A percentile compares a stretch with the other conserved stretches of the same genome.
Evolutionary conservation across 129 eudicot genomes (phyloP).

Genomic region (Pulicaria dysenterica): DNA sequence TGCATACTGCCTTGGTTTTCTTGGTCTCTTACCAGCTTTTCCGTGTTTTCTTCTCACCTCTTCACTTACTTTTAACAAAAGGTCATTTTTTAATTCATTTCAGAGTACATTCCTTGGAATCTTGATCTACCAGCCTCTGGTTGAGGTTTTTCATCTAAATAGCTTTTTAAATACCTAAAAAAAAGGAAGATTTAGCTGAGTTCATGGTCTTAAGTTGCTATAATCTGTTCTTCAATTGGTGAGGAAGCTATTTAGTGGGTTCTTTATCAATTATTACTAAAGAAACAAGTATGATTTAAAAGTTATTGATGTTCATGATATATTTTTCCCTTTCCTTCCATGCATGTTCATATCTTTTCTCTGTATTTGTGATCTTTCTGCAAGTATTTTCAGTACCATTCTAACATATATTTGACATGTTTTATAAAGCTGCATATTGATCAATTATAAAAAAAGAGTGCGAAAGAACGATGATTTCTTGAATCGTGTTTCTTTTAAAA

Average conservation of each 20-base stretch:
- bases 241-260: neutral
- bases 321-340: neutral
- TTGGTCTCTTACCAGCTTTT: conserved; percentile 38
- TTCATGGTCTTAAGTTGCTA: conserved; percentile 13
- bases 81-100: conserved; percentile 11
- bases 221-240: conserved; percentile 7
- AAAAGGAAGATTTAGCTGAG: conserved; percentile 3
- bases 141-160: conserved; percentile 6
- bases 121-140: conserved; percentile 13
- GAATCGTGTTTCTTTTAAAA: neutral
- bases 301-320: neutral
- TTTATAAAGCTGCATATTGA: neutral
- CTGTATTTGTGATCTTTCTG: conserved; percentile 17
- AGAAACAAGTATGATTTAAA: conserved; percentile 1
- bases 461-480: neutral
- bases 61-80: conserved; percentile 19
- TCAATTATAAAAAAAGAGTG: conserved; percentile 3
- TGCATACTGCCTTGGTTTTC: conserved; percentile 16
- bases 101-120: neutral
- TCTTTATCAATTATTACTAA: neutral
- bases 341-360: neutral
- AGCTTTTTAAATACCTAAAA: neutral
- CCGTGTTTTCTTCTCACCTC: conserved; percentile 34
- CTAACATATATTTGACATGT: neutral
- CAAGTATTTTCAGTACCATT: conserved; percentile 2